Evolutionary conservation across 148 eudicot genomes (phyloP).

Genomic region (Rhododendron ferrugineum): DNA sequence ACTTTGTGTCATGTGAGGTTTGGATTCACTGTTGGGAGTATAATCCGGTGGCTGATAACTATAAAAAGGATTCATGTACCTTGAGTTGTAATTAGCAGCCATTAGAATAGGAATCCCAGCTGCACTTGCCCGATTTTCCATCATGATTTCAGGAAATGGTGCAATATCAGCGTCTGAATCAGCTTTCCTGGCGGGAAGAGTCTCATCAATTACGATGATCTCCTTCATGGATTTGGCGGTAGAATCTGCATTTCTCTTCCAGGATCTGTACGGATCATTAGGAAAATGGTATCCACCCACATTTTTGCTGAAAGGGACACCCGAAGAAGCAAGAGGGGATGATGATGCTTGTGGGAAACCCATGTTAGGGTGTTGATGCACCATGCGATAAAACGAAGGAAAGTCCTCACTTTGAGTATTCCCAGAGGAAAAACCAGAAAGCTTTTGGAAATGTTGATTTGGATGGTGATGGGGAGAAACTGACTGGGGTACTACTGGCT

Average conservation of each 20-base stretch:
- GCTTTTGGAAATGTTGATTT: neutral
- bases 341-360: neutral
- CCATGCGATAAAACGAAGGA: constrained; percentile 6
- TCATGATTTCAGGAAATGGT: constrained; percentile 3
- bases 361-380: constrained; percentile 15
- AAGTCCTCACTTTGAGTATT: constrained; percentile 10
- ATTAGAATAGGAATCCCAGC: constrained; percentile 8
- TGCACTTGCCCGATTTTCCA: constrained; percentile 7
- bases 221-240: constrained; percentile 16
- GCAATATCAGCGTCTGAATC: neutral
- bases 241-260: constrained; percentile 9
- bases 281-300: constrained; percentile 7
- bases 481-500: neutral
- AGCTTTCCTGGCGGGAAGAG: constrained; percentile 20
- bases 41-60: constrained; percentile 10
- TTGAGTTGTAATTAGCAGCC: constrained; percentile 11
- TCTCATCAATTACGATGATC: constrained; percentile 34
- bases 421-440: neutral
- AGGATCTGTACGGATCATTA: constrained; percentile 2
- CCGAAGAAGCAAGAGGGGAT: constrained; percentile 8
- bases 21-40: constrained; percentile 13
- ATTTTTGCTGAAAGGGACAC: constrained; percentile 12
- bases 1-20: constrained; percentile 12
- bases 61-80: constrained; percentile 20
- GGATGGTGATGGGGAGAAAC: constrained; percentile 2